Conservation (phyloP, 352 stramenopile species). For the Elongisporangium prolatum region DNA sequence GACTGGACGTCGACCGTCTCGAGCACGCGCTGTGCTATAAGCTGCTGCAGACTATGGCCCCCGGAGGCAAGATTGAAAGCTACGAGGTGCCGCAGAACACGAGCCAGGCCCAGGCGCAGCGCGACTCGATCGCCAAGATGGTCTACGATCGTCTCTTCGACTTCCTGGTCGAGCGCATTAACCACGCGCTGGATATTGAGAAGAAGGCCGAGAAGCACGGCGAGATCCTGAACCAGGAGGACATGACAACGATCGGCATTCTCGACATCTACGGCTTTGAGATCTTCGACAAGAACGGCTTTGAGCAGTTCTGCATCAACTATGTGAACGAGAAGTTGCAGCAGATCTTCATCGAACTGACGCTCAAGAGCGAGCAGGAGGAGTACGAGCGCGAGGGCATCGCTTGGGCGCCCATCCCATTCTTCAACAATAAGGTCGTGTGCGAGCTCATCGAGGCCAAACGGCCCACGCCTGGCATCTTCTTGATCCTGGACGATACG, state of each 20-base stretch:
- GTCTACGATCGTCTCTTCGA: constrained; percentile 96
- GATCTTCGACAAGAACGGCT: constrained; percentile 92
- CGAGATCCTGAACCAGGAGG: constrained; percentile 64
- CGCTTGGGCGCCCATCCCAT: constrained; percentile 86
- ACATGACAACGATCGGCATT: constrained; percentile 88
- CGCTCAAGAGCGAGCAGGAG: constrained; percentile 88
- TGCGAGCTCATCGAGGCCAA: constrained; percentile 83
- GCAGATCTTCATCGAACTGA: constrained; percentile 91
- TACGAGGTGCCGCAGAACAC: constrained; percentile 85
- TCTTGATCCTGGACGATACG: constrained; percentile 83
- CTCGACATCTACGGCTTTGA: constrained; percentile 98
- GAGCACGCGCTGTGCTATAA: constrained; percentile 83
- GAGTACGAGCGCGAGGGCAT: constrained; percentile 96
- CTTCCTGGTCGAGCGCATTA: constrained; percentile 93
- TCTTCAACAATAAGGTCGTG: constrained; percentile 93
- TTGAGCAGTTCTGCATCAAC: constrained; percentile 96
- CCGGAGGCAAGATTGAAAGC: constrained; percentile 75
- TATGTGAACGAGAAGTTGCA: constrained; percentile 95
- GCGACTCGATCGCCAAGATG: constrained; percentile 95
- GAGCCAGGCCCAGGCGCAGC: constrained; percentile 86
- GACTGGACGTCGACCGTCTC: constrained; percentile 51
- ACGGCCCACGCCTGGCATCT: constrained; percentile 68
- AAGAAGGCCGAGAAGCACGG: constrained; percentile 78
- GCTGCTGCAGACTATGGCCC: constrained; percentile 83
- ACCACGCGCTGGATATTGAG: constrained; percentile 80